Base-by-base conservation (phyloP, 352 stramenopile genomes). In the Globisporangium barbulae region DNA sequence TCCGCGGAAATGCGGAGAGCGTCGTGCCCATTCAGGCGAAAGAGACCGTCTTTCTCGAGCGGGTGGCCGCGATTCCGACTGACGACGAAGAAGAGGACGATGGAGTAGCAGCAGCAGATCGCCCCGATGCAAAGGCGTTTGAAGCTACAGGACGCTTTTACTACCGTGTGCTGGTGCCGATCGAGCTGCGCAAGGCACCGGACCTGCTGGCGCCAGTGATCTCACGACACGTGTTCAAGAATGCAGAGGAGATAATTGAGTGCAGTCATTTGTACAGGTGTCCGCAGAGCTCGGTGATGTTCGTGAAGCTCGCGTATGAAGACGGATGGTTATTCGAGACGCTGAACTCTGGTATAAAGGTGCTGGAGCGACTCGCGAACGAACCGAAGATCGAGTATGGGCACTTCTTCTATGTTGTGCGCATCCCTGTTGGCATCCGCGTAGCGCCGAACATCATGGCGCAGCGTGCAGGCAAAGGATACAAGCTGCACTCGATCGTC, bases 381-480 rank as follows among this genome's bases (percentile, higher is more conserved):
- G 73, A 90, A 53, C 83, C 85, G 0, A 72, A 81, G 30, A 83
- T 88, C 1, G 76, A 92, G 61, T 73, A 88, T 42, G 85, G 83
- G 7, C 76, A 94, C 53, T 94, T 94, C 66, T 94, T 90, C 65
- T 94, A 91, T 42, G 81, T 91, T 45, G 85, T 94, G 5, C 81
- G 83, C 48, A 94, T 94, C 57, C 83, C 85, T 15, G 85, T 94
- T 13, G 85, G 85, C 5, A 91, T 94, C 65, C 83, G 85, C 17
- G 85, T 92, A 9, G 83, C 80, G 1, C 85, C 85, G 2, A 79
- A 94, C 54, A 92, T 94, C 68, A 94, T 94, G 85, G 83, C 83
- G 2, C 81, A 90, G 62, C 81, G 85, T 9, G 82, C 85, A 1
- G 85, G 85, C 21, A 92, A 94, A 53, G 85, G 85, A 2, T 94